Evolutionary conservation across 768 basidiomycete genomes (phyloP).

Genomic region (Serendipita vermifera): DNA sequence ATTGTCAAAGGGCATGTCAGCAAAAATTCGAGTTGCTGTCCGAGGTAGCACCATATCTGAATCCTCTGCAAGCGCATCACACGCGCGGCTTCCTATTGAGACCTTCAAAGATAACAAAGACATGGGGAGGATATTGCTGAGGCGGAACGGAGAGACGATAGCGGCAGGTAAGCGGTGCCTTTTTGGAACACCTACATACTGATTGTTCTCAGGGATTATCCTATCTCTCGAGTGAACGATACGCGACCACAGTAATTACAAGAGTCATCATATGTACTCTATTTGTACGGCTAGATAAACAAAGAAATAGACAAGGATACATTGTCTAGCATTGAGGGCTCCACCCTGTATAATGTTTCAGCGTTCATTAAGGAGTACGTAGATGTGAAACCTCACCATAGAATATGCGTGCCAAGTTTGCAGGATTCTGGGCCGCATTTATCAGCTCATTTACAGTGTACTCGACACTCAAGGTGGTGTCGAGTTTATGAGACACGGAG

Average conservation of each 20-base stretch:
- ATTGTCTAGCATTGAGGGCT: constrained; percentile 26
- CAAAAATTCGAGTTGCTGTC: constrained; percentile 72
- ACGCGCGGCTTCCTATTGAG: constrained; percentile 60
- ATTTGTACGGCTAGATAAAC: not conserved
- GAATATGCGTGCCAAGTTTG: constrained; percentile 69
- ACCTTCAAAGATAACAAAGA: constrained; percentile 81
- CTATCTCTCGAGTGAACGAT: not conserved
- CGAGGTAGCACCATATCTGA: constrained; percentile 44
- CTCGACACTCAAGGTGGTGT: constrained; percentile 75
- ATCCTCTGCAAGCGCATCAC: constrained; percentile 31
- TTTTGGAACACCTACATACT: not conserved
- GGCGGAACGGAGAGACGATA: constrained; percentile 87
- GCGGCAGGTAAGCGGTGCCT: constrained; percentile 52
- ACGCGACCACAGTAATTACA: not conserved
- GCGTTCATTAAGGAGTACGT: not conserved
- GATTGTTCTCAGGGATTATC: not conserved
- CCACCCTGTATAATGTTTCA: constrained; percentile 28
- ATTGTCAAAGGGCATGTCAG: constrained; percentile 69
- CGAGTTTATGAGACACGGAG: constrained; percentile 69
- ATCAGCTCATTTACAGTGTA: constrained; percentile 90
- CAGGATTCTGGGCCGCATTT: constrained; percentile 67
- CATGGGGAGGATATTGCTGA: constrained; percentile 84
- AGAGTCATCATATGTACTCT: not conserved
- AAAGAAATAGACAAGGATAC: not conserved
- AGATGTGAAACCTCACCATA: constrained; percentile 35